These are phyloP conservation scores for Aphanomyces astaci DNA, from an alignment of 352 stramenopile genomes.

Conservation along the genomic window DNA sequence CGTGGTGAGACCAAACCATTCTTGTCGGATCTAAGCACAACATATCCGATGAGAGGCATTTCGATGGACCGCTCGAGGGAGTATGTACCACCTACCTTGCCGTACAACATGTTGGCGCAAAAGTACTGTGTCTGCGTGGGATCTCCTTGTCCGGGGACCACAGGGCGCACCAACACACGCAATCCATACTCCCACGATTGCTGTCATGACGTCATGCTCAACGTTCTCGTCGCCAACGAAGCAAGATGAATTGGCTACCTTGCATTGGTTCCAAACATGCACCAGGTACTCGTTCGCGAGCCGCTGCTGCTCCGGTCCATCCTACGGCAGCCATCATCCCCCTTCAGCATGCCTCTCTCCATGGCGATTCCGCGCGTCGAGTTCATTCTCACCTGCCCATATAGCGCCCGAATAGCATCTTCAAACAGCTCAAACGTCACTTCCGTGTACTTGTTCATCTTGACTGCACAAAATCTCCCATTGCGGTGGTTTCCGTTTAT, in stretches of 20 bases:
- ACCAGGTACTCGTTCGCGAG: slow-evolving; percentile 19
- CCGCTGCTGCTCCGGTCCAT: slow-evolving; percentile 8
- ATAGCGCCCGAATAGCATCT: slow-evolving; percentile 16
- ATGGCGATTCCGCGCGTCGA: no score
- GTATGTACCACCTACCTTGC: slow-evolving; percentile 7
- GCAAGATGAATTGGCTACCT: background rate
- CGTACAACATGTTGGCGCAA: slow-evolving; percentile 22
- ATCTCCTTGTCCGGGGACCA: background rate
- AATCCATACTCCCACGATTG: slow-evolving; percentile 13
- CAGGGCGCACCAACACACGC: background rate
- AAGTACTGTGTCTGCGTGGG: slow-evolving; percentile 20
- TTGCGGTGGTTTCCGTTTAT: background rate
- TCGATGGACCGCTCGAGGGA: no score
- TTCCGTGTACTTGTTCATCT: background rate
- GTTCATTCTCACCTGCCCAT: slow-evolving; percentile 6
- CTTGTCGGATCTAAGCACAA: slow-evolving; percentile 13
- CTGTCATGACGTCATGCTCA: background rate
- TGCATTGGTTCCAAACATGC: slow-evolving; percentile 16
- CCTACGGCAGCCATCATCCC: slow-evolving; percentile 11
- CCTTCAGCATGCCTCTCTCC: background rate
- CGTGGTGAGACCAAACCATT: background rate
- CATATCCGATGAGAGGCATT: background rate
- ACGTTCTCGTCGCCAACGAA: background rate
- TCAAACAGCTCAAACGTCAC: slow-evolving; percentile 20
- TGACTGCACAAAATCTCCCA: background rate